Evolutionary conservation across 1,284 basidiomycete genomes (phyloP), one percentile per base, ranked within the genome.

Genomic region (Trichosporon faecale): DNA sequence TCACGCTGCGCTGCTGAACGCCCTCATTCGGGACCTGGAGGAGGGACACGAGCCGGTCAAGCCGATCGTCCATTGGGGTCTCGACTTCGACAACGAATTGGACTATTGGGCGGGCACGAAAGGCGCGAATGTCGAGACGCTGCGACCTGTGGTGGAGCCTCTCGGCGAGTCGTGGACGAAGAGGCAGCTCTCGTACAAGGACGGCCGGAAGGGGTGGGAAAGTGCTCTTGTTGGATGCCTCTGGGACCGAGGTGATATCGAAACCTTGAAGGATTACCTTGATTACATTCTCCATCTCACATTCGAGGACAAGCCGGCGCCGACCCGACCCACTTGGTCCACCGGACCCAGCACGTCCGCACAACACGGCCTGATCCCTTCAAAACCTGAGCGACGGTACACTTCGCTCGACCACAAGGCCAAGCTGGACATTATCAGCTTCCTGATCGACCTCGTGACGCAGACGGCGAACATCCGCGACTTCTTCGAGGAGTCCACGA

Each of bases 401-500:
- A 87, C 89, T 68, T 82, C 87, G 7, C 86, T 98, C 49, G 87
- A 91, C 37, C 85, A 91, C 16, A 85, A 85, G 65, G 92, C 97
- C 80, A 93, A 94, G 78, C 88, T 98, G 68, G 88, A 90, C 46
- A 91, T 97, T 72, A 83, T 99, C 67, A 86, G 89, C 9, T 98
- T 96, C 84, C 87, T 99, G 85, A 92, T 91, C 83, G 92, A 96
- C 79, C 84, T 95, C 65, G 94, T 91, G 0, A 89, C 95, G 31
- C 93, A 94, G 63, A 96, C 93, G 81, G 95, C 93, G 79, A 87
- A 89, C 4, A 88, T 98, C 57, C 92, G 95, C 78, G 84, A 87
- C 12, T 93, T 92, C 77, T 92, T 98, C 88, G 97, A 99, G 76
- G 88, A 89, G 67, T 94, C 92, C 77, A 95, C 95, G 77, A 88